Conservation (phyloP, 495 filamentous ascomycete genomes). For the Talaromyces stipitatus region DNA sequence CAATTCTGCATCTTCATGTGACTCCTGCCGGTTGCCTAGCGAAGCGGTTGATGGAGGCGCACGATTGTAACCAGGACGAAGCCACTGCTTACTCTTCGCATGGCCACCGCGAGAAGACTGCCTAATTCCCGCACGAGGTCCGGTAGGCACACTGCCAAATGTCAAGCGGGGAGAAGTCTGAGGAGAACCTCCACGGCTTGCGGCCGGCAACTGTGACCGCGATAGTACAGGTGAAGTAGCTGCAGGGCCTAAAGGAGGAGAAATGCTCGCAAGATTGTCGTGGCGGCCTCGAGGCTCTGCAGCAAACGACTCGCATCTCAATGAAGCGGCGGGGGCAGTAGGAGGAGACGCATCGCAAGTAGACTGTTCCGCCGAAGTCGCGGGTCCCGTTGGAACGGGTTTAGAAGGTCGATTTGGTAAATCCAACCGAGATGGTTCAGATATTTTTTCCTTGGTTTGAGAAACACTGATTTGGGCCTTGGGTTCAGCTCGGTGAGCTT, state of each 20-base stretch:
- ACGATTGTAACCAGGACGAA: constrained; percentile 41
- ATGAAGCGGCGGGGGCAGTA: constrained; percentile 35
- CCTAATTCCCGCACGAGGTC: constrained; percentile 46
- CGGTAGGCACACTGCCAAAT: constrained; percentile 48
- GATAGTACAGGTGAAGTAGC: constrained; percentile 20
- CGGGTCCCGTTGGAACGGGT: constrained; percentile 11
- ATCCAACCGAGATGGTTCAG: constrained; percentile 13
- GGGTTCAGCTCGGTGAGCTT: constrained; percentile 23
- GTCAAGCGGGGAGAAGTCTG: constrained; percentile 44
- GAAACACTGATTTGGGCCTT: constrained; percentile 16
- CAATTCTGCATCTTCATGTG: constrained; percentile 34
- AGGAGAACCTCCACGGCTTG: constrained; percentile 23
- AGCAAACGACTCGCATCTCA: constrained; percentile 17
- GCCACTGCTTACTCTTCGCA: constrained; percentile 53
- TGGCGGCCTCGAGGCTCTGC: constrained; percentile 13
- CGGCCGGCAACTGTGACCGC: constrained; percentile 20
- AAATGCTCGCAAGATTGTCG: constrained; percentile 8
- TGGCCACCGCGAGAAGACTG: constrained; percentile 25
- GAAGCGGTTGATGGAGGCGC: constrained; percentile 17
- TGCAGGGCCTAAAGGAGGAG: constrained; percentile 6
- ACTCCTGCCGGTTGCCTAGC: constrained; percentile 27
- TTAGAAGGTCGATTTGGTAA: constrained; percentile 11
- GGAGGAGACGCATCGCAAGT: constrained; percentile 29
- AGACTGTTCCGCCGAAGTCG: constrained; percentile 8
- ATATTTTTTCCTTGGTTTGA: constrained; percentile 13